Percentiles rank a stretch among this genome's conserved stretches.
phyloP scores from a whole-genome alignment of 129 eudicot genomes.

The Calendula officinalis region DNA sequence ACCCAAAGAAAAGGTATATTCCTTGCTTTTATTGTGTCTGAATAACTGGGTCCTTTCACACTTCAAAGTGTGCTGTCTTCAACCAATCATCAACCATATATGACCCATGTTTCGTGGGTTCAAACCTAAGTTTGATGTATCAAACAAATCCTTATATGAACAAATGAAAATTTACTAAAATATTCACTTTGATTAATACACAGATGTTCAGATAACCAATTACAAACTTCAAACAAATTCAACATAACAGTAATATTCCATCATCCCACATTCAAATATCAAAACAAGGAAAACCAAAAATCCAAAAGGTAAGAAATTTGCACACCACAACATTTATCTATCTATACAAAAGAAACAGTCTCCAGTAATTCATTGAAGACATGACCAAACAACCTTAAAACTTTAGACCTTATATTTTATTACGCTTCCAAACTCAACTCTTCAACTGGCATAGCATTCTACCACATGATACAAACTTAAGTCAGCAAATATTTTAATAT shows the following conservation, averaged over 20 bases:
- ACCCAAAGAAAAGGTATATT: slow-evolving; percentile 1
- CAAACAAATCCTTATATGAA: too few relatives aligned
- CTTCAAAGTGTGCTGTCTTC: too few relatives aligned
- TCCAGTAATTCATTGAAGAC: slow-evolving; percentile 51
- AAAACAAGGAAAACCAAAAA: slow-evolving; percentile 18
- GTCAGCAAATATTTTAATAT: not conserved
- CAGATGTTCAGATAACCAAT: not conserved
- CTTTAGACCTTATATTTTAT: not conserved
- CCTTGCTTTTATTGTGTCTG: slow-evolving; percentile 27
- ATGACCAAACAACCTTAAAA: slow-evolving; percentile 37
- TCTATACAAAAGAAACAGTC: slow-evolving; percentile 60
- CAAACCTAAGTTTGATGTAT: too few relatives aligned
- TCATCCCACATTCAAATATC: not conserved
- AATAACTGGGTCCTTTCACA: not conserved
- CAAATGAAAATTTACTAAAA: too few relatives aligned
- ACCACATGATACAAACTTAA: slow-evolving; percentile 13
- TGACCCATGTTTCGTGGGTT: too few relatives aligned
- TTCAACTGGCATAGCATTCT: slow-evolving; percentile 51
- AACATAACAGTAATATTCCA: too few relatives aligned
- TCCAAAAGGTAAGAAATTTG: slow-evolving; percentile 23
- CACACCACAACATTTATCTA: slow-evolving; percentile 39
- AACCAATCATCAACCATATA: too few relatives aligned
- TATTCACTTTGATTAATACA: too few relatives aligned
- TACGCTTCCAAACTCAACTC: slow-evolving; percentile 43
- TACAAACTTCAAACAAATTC: not conserved